Evolutionary conservation across 345 rosid genomes (phyloP).

Genomic region (Linum tenue): DNA sequence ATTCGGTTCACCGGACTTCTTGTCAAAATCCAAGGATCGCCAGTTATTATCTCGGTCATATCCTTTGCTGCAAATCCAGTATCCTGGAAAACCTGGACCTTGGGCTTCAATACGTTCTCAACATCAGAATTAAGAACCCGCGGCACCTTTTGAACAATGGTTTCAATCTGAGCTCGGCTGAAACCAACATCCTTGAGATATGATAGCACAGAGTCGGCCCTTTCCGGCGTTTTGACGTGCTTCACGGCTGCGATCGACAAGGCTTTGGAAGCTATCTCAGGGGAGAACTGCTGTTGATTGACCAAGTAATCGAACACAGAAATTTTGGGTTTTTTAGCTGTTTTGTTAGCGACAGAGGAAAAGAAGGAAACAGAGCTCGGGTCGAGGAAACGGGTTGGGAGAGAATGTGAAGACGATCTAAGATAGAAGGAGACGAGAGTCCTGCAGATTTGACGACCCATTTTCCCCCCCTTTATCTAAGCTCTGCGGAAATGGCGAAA

Average conservation of each 20-base stretch:
- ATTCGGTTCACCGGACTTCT: constrained; percentile 15
- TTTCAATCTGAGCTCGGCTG: constrained; percentile 17
- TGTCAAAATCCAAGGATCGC: constrained; percentile 23
- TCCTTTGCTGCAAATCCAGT: constrained; percentile 15
- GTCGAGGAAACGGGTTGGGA: not conserved
- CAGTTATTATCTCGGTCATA: constrained; percentile 13
- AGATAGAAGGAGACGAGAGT: not conserved
- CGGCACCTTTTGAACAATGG: constrained; percentile 14
- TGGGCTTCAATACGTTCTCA: constrained; percentile 22
- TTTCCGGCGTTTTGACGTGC: constrained; percentile 6
- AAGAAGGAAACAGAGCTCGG: not conserved
- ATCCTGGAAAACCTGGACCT: constrained; percentile 20
- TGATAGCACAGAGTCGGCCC: constrained; percentile 16
- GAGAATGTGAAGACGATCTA: not conserved
- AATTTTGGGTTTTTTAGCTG: not conserved
- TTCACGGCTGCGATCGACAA: constrained; percentile 4
- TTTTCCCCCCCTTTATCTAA: not conserved
- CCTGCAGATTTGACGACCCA: not conserved
- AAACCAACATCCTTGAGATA: constrained; percentile 26
- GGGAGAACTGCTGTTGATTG: constrained; percentile 21
- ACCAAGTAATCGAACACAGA: constrained; percentile 18
- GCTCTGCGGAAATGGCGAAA: too few relatives aligned
- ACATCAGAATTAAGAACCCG: constrained; percentile 10
- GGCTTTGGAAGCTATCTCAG: constrained; percentile 17
- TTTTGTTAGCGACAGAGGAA: not conserved